Conservation (phyloP, 441 rosid species). For the Arabidopsis lyrata region DNA sequence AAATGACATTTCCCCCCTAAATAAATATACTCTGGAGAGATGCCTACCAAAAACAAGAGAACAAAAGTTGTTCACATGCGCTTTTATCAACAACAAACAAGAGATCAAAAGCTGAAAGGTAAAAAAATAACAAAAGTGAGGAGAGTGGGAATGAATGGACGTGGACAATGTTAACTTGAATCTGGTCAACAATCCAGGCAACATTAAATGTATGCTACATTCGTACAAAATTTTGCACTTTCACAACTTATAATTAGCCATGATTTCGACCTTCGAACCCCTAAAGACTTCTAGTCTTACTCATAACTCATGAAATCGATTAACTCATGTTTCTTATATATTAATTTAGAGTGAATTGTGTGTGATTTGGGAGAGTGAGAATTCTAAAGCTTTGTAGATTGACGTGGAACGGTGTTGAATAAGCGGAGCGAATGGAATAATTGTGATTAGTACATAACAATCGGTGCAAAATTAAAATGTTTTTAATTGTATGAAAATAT, state of each 20-base stretch:
- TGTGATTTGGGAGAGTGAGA: too few relatives aligned
- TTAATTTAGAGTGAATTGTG: too few relatives aligned
- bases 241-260: not conserved
- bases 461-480: too few relatives aligned
- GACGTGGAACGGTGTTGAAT: too few relatives aligned
- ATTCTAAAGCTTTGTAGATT: too few relatives aligned
- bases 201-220: not conserved
- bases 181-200: not conserved
- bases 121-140: not conserved
- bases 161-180: not conserved
- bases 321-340: too few relatives aligned
- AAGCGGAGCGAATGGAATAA: too few relatives aligned
- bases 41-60: not conserved
- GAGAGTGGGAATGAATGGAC: not conserved
- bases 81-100: not conserved
- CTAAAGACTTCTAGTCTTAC: not conserved
- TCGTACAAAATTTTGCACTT: not conserved
- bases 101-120: not conserved
- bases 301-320: not conserved
- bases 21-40: too few relatives aligned
- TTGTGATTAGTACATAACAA: too few relatives aligned
- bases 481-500: too few relatives aligned
- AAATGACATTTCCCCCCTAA: too few relatives aligned
- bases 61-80: not conserved
- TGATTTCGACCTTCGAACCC: too few relatives aligned